A percentile compares a stretch with the other conserved stretches of the same genome.
Conservation (phyloP, 2,329 filamentous ascomycete genomes). For the Penicillium corylophilum region DNA sequence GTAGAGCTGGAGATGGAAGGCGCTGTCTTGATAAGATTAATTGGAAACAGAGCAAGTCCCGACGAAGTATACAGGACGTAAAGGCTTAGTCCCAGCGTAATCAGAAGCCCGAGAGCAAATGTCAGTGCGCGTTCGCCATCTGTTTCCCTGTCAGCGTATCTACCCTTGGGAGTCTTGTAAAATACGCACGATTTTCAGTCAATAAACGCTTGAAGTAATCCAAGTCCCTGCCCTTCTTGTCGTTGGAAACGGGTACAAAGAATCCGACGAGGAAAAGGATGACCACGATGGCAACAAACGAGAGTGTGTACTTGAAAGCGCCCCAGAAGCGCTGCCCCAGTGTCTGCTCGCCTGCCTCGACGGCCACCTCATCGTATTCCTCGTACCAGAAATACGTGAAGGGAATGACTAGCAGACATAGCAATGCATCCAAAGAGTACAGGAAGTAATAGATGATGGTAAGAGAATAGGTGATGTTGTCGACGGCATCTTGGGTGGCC, state of each 20-base stretch:
- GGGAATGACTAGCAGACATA: conserved; percentile 86
- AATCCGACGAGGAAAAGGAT: conserved; percentile 89
- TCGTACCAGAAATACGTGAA: conserved; percentile 99
- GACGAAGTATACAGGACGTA: conserved; percentile 87
- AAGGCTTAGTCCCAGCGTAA: conserved; percentile 79
- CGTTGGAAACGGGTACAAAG: conserved; percentile 79
- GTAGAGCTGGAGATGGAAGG: conserved; percentile 81
- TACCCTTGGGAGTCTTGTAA: not conserved
- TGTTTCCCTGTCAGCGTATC: conserved; percentile 27
- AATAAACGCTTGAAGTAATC: conserved; percentile 90
- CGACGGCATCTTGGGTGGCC: conserved; percentile 80
- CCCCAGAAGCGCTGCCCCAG: conserved; percentile 70
- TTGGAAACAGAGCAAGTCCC: conserved; percentile 82
- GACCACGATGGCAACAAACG: conserved; percentile 72
- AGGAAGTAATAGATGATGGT: conserved; percentile 89
- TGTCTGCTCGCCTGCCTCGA: conserved; percentile 74
- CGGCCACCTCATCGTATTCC: conserved; percentile 89
- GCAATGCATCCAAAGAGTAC: conserved; percentile 85
- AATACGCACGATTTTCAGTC: conserved; percentile 68
- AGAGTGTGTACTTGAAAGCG: conserved; percentile 87
- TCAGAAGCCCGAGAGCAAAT: conserved; percentile 83
- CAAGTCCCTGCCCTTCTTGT: conserved; percentile 67
- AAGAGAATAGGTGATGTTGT: conserved; percentile 74
- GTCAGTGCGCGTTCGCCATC: conserved; percentile 88
- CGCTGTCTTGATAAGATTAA: conserved; percentile 88